Evolutionary conservation across 495 filamentous ascomycete species (phyloP).

Genomic region (Lasiosphaeris hirsuta): DNA sequence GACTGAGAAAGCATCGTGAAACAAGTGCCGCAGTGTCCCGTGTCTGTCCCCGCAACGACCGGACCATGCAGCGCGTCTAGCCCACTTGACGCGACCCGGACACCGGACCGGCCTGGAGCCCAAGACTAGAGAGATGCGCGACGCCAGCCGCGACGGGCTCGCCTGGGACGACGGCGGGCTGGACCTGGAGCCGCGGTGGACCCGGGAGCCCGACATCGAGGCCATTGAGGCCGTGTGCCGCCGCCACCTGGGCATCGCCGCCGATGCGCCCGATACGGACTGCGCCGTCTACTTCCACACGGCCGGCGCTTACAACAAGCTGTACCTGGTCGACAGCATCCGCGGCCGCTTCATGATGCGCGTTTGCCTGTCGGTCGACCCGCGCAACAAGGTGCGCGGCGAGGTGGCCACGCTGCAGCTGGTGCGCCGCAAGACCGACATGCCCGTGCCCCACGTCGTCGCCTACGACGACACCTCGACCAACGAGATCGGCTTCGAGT

Average conservation of each 20-base stretch:
- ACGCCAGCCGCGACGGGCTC: slow-evolving; percentile 27
- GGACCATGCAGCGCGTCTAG: no score
- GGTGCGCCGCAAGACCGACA: slow-evolving; percentile 40
- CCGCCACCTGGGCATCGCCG: slow-evolving; percentile 21
- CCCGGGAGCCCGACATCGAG: slow-evolving; percentile 27
- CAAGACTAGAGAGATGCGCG: slow-evolving; percentile 11
- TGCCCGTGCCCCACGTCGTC: slow-evolving; percentile 51
- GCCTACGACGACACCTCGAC: slow-evolving; percentile 43
- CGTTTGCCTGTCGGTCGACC: slow-evolving; percentile 52
- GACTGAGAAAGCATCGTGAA: no score
- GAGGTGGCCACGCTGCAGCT: slow-evolving; percentile 55
- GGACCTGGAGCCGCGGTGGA: slow-evolving; percentile 27
- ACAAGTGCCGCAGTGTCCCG: no score
- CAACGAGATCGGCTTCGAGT: slow-evolving; percentile 56
- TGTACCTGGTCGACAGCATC: slow-evolving; percentile 33
- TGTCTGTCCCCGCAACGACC: no score
- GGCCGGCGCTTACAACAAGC: slow-evolving; percentile 33
- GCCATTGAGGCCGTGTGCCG: slow-evolving; percentile 26
- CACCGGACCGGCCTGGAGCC: background rate
- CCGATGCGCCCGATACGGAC: background rate
- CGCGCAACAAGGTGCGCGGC: slow-evolving; percentile 48
- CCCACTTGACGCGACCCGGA: no score
- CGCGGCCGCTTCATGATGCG: slow-evolving; percentile 43
- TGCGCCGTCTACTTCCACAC: slow-evolving; percentile 22
- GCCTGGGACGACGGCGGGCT: slow-evolving; percentile 27